These are phyloP conservation scores for Neurospora tetraspora DNA, from an alignment of 495 filamentous ascomycete species.

Conservation along the genomic window DNA sequence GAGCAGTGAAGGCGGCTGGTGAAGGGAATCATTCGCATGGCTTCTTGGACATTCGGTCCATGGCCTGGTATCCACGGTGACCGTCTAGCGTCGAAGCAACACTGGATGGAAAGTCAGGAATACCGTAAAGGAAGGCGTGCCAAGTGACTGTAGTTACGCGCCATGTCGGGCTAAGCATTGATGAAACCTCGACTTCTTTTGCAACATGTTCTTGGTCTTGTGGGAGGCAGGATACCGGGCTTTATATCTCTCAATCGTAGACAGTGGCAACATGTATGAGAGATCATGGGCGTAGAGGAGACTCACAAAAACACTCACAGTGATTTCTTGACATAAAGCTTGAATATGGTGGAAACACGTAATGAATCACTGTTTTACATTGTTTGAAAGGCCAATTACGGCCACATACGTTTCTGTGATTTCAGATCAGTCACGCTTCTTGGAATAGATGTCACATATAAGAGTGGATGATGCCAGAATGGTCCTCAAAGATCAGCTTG, in stretches of 20 bases:
- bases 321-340: neutral
- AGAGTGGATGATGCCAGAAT: neutral
- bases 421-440: neutral
- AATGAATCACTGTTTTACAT: neutral
- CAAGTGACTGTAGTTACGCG: neutral
- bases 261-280: neutral
- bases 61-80: neutral
- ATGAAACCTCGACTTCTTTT: neutral
- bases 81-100: neutral
- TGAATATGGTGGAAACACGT: neutral
- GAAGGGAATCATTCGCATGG: neutral
- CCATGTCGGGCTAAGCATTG: neutral
- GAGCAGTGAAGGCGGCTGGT: neutral
- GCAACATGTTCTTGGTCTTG: neutral
- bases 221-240: accelerated
- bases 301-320: neutral
- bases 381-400: neutral
- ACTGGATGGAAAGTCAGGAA: neutral
- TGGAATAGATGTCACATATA: neutral
- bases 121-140: accelerated
- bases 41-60: neutral
- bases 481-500: neutral
- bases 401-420: too few relatives aligned
- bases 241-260: neutral
- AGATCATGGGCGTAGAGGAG: neutral